Conservation (phyloP, 176 grass and related monocot genomes). For the Cenchrus fungigraminus region DNA sequence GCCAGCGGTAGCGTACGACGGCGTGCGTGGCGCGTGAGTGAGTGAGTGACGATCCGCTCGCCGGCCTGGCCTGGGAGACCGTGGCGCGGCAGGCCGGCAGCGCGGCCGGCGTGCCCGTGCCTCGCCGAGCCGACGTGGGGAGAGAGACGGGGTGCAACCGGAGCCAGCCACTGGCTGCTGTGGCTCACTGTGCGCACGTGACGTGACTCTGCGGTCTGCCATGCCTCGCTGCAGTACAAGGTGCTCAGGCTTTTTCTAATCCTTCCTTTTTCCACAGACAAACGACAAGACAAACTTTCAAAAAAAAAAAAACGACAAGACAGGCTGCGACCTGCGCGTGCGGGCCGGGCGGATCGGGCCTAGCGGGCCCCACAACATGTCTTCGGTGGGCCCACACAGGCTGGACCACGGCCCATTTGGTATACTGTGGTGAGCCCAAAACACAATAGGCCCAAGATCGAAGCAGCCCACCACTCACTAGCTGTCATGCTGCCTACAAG, state of each 20-base stretch:
- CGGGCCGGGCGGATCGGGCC: not conserved
- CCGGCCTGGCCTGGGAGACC: constrained; percentile 5
- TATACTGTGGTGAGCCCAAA: not conserved
- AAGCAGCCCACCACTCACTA: not conserved
- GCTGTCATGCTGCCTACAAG: not conserved
- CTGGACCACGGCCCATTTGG: not conserved
- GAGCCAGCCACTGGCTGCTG: too few relatives aligned
- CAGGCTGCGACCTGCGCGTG: too few relatives aligned
- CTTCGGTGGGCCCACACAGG: not conserved
- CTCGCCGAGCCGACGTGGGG: not conserved
- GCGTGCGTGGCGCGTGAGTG: not conserved
- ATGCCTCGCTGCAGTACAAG: not conserved
- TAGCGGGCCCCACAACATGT: not conserved
- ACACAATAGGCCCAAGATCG: not conserved
- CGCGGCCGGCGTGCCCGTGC: too few relatives aligned
- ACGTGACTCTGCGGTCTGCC: constrained; percentile 24
- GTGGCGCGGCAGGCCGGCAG: not conserved
- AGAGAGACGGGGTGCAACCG: not conserved
- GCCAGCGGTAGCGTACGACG: constrained; percentile 6
- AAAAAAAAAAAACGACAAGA: too few relatives aligned
- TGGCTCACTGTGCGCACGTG: constrained; percentile 23
- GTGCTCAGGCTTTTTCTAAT: not conserved
- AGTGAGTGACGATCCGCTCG: not conserved
- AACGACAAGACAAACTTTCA: too few relatives aligned
- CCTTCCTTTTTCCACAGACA: too few relatives aligned